Evolutionary conservation across 306 rosid species (phyloP).

Genomic region (Inga oerstediana): DNA sequence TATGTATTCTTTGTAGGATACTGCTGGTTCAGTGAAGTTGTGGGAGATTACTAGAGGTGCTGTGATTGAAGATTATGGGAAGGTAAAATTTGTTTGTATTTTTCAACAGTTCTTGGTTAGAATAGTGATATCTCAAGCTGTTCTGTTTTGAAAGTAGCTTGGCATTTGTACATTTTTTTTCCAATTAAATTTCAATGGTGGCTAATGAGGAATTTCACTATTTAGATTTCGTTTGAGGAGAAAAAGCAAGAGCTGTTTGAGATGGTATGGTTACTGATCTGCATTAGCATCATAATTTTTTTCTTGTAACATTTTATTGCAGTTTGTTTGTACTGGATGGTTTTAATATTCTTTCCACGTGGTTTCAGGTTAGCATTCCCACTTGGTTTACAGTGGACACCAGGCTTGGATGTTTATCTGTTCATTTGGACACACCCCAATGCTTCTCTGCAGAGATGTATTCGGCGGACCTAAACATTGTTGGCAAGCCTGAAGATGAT

Average conservation of each 20-base stretch:
- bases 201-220: conserved; percentile 27
- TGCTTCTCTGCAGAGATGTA: conserved; percentile 99
- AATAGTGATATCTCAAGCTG: conserved; percentile 24
- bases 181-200: conserved; percentile 30
- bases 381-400: conserved; percentile 98
- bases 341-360: conserved; percentile 35
- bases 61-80: conserved; percentile 88
- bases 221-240: conserved; percentile 88
- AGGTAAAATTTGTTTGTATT: conserved; percentile 56
- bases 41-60: conserved; percentile 97
- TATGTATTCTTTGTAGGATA: conserved; percentile 59
- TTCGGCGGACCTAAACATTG: conserved; percentile 86
- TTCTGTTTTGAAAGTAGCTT: conserved; percentile 26
- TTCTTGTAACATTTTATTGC: conserved; percentile 1
- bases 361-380: conserved; percentile 93
- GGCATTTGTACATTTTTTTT: conserved; percentile 8
- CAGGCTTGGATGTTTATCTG: conserved; percentile 94
- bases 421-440: conserved; percentile 94
- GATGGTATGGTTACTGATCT: conserved; percentile 63
- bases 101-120: conserved; percentile 25
- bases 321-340: conserved; percentile 30
- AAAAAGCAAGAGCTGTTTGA: conserved; percentile 93
- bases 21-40: conserved; percentile 91
- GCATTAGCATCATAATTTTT: conserved; percentile 14
- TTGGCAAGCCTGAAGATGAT: conserved; percentile 96